Evolutionary conservation across 2,329 filamentous ascomycete genomes (phyloP), one percentile per base, ranked within the genome.

Genomic region (Verticillium tricorpus): DNA sequence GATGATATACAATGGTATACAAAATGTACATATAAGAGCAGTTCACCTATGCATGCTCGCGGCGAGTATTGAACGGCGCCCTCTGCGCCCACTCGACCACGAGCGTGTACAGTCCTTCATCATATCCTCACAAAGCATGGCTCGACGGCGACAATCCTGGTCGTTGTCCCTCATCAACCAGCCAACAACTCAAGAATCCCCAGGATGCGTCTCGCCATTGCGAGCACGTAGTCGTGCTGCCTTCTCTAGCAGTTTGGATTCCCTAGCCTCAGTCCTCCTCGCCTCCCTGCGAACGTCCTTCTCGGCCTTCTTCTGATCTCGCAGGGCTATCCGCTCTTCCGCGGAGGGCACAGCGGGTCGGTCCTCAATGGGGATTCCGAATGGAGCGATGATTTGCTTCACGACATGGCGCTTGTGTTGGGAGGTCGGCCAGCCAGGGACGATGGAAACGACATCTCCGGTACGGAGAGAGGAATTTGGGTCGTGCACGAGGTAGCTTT

Each of bases 391-490:
- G 67, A 95, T 93, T 64, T 84, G 80, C 66, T 88, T 87, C 32
- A 95, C 87, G 39, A 93, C 87, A 69, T 94, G 90, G 31, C 86
- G 85, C 68, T 93, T 91, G 65, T 81, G 78, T 65, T 86, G 86
- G 50, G 85, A 87, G 7, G 84, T 85, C 59, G 85, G 85, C 82
- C 83, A 88, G 61, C 87, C 88, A 5, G 86, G 82, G 8, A 81
- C 80, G 68, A 94, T 90, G 65, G 86, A 82, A 32, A 95, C 85
- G 3, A 94, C 85, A 73, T 95, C 91, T 71, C 91, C 91, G 58
- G 84, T 83, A 62, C 87, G 83, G 40, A 93, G 82, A 31, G 89
- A 92, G 67, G 87, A 85, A 73, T 85, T 86, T 32, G 91, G 91
- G 74, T 95, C 91, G 78, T 92, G 89, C 40, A 93, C 90, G 34